Evolutionary conservation across 805 yeast species (phyloP).

Genomic region (Brettanomyces sp.): DNA sequence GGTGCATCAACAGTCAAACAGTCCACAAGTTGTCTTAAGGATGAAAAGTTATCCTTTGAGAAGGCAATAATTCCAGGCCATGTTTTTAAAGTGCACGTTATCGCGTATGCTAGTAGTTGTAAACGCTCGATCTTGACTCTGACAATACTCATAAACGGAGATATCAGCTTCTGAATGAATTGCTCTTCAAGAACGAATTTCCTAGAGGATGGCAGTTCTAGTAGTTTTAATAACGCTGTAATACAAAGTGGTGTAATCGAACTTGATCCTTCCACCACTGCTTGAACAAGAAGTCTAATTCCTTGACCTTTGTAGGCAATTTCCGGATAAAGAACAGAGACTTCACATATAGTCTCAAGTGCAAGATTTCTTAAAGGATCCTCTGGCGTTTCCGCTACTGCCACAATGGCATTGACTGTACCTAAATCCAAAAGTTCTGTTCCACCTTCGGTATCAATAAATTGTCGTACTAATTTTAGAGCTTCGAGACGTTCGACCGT

Average conservation of each 20-base stretch:
- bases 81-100: conserved; percentile 53
- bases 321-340: conserved; percentile 35
- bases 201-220: conserved; percentile 50
- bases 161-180: conserved; percentile 52
- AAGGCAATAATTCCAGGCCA: conserved; percentile 72
- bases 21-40: conserved; percentile 47
- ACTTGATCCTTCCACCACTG: conserved; percentile 45
- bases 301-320: conserved; percentile 36
- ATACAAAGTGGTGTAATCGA: conserved; percentile 34
- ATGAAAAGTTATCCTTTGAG: conserved; percentile 44
- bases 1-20: conserved; percentile 56
- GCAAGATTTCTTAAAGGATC: conserved; percentile 43
- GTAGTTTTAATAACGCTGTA: conserved; percentile 40
- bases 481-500: conserved; percentile 72
- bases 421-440: conserved; percentile 28
- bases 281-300: conserved; percentile 32
- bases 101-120: conserved; percentile 48
- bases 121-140: conserved; percentile 42
- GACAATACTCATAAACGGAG: conserved; percentile 61
- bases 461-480: conserved; percentile 55
- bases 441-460: conserved; percentile 48
- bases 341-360: conserved; percentile 45
- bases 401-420: background rate
- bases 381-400: conserved; percentile 42
- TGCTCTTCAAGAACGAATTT: conserved; percentile 46